Base-by-base conservation (phyloP, 805 yeast genomes). In the Spathaspora gorwiae region DNA sequence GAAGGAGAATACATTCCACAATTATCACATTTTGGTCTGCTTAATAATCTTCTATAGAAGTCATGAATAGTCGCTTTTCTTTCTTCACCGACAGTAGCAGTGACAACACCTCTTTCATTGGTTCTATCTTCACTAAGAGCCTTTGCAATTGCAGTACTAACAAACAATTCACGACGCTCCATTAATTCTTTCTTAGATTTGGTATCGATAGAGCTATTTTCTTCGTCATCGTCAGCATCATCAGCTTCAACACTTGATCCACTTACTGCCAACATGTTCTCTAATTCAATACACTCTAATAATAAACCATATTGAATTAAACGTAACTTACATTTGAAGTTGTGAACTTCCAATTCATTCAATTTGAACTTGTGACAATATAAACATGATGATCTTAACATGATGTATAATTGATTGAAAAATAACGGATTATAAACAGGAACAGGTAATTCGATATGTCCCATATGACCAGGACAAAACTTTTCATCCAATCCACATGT, bases 381-480 rank as follows among this genome's bases (percentile, higher is more conserved):
- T 43, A 94, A 73, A 76, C 99, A 94, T 14, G 90, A 68, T 38
- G 90, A 76, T 62, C 98, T 78, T 60, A 95, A 73, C 56, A 84
- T 81, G 48, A 87, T 78, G 72, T 84, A 94, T 75, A 94, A 73
- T 67, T 92, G 97, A 60, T 82, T 80, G 80, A 95, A 94, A 60
- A 95, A 94, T 55, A 94, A 69, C 14, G 99, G 98, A 62, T 89
- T 92, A 73, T 89, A 94, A 37, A 88, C 95, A 4, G 98, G 96
- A 36, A 90, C 84, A 6, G 99, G 99, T 52, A 94, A 76, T 64
- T 92, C 97, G 52, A 94, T 90, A 65, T 94, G 99, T 49, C 99
- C 99, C 65, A 90, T 89, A 65, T 94, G 99, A 39, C 99, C 99
- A 4, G 97, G 97, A 72, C 99, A 94, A 56, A 80, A 83, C 60